phyloP scores from a whole-genome alignment of 176 grass and related monocot genomes.

The Hsuehochloa calcarea region DNA sequence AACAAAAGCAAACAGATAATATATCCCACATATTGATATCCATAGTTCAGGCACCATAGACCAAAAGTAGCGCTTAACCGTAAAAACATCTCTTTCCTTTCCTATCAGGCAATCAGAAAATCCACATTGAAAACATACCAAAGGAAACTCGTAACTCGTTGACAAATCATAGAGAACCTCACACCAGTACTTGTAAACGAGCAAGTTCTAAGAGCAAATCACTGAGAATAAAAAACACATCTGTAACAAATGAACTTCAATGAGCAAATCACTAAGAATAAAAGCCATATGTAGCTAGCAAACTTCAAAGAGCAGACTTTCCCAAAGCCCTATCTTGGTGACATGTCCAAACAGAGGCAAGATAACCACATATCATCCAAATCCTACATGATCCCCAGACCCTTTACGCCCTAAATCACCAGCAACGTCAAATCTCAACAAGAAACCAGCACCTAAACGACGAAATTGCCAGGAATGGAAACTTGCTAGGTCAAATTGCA shows the following conservation, averaged over 20 bases:
- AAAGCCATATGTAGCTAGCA: neutral
- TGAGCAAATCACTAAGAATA: neutral
- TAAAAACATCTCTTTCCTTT: neutral
- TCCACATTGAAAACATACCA: neutral
- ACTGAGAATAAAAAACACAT: neutral
- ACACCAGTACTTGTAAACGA: neutral
- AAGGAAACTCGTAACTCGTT: neutral
- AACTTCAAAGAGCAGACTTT: neutral
- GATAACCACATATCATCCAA: neutral
- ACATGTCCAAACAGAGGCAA: neutral
- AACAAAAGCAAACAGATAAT: slow-evolving; percentile 10
- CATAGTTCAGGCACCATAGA: neutral
- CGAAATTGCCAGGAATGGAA: neutral
- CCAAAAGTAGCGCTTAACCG: neutral
- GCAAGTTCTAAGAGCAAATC: neutral
- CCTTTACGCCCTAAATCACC: neutral
- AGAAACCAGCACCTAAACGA: neutral
- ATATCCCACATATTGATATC: neutral
- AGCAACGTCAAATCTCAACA: slow-evolving; percentile 2
- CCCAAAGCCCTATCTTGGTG: neutral
- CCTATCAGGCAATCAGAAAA: neutral
- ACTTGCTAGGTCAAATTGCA: slow-evolving; percentile 10
- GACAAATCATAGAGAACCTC: neutral
- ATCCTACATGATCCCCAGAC: neutral
- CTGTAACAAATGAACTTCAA: neutral